Percentiles rank a stretch among this genome's conserved stretches.
These are phyloP conservation scores for Kodamaea arcana DNA, from an alignment of 1,139 yeast genomes.

Conservation along the genomic window DNA sequence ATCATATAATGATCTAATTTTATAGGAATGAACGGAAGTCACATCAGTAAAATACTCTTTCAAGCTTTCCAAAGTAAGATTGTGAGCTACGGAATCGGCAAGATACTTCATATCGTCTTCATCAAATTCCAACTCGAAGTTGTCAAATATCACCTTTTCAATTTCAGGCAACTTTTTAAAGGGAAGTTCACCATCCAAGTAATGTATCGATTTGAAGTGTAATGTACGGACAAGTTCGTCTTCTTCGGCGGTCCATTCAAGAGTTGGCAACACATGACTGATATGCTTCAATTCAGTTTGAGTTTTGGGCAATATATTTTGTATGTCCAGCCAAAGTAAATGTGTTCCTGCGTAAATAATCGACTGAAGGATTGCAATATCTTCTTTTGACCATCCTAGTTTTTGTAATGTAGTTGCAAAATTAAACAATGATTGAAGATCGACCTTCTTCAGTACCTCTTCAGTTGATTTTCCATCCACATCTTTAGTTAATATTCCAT, in stretches of 20 bases:
- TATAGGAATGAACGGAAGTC: constrained; percentile 1
- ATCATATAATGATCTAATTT: constrained; percentile 3
- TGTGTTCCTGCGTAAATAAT: background rate
- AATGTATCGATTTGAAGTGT: constrained; percentile 2
- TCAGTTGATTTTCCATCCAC: too few relatives aligned
- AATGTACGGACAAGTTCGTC: background rate
- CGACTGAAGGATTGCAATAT: background rate
- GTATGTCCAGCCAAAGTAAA: background rate
- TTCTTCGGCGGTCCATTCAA: background rate
- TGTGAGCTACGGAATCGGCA: constrained; percentile 3
- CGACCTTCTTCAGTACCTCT: too few relatives aligned
- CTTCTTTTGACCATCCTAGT: constrained; percentile 2
- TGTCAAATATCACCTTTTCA: background rate
- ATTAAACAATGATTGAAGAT: too few relatives aligned
- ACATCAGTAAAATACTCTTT: constrained; percentile 5
- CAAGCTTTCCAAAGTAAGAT: constrained; percentile 7
- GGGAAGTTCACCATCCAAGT: constrained; percentile 2
- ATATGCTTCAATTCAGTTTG: background rate
- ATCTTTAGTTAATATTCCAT: too few relatives aligned
- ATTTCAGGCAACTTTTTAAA: constrained; percentile 2
- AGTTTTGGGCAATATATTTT: background rate
- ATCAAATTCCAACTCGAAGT: background rate
- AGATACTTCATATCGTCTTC: constrained; percentile 1
- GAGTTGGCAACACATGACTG: background rate
- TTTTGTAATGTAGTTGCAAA: background rate